Evolutionary conservation across 495 filamentous ascomycete genomes (phyloP).

Genomic region (Aspergillus carlsbadensis): DNA sequence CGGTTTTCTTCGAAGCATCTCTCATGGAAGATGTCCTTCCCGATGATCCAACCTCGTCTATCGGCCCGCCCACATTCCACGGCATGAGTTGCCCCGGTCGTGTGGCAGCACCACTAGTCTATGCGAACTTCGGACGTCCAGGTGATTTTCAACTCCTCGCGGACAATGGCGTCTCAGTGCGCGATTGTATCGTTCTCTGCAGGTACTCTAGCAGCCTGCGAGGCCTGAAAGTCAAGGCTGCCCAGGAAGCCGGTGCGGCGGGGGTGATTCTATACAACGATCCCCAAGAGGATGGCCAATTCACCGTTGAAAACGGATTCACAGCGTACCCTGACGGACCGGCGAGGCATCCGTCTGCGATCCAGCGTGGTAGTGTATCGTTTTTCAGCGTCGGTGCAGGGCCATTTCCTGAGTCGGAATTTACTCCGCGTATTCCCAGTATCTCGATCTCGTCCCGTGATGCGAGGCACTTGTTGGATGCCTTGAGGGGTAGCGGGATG

Average conservation of each 20-base stretch:
- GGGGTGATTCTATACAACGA: slow-evolving; percentile 2
- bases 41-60: neutral
- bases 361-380: neutral
- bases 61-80: neutral
- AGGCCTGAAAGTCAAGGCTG: neutral
- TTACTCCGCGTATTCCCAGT: slow-evolving; percentile 40
- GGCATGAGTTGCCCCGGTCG: neutral
- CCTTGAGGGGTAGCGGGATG: slow-evolving; percentile 63
- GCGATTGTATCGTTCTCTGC: neutral
- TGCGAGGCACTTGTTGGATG: slow-evolving; percentile 69
- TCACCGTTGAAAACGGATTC: neutral
- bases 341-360: neutral
- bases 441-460: slow-evolving; percentile 77
- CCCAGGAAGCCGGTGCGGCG: neutral
- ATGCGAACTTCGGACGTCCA: slow-evolving; percentile 1
- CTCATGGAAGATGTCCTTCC: neutral
- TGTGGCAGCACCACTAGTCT: neutral
- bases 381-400: neutral
- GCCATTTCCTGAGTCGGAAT: neutral
- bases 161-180: neutral
- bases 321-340: neutral
- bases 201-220: neutral
- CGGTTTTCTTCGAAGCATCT: neutral
- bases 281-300: neutral
- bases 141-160: neutral